phyloP scores from a whole-genome alignment of 2,329 filamentous ascomycete genomes.

The Alternaria burnsii region DNA sequence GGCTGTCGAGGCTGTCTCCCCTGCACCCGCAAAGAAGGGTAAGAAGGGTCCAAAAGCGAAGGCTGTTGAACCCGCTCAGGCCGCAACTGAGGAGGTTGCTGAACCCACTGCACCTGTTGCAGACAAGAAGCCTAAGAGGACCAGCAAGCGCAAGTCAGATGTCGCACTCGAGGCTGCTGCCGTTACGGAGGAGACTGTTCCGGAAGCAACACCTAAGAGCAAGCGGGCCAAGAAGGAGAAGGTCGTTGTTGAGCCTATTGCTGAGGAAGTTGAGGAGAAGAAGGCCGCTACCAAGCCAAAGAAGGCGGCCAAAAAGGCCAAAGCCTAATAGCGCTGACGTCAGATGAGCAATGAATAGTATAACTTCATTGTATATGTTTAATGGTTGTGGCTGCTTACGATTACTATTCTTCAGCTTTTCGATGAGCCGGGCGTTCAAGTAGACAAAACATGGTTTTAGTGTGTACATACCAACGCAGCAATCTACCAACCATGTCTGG shows the following conservation, averaged over 20 bases:
- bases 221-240: constrained; percentile 38
- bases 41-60: constrained; percentile 33
- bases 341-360: background rate
- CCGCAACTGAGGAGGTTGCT: constrained; percentile 17
- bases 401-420: constrained; percentile 1
- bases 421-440: constrained; percentile 2
- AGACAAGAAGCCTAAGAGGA: constrained; percentile 19
- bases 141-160: constrained; percentile 34
- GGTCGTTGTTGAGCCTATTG: constrained; percentile 18
- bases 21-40: constrained; percentile 35
- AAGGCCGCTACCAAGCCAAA: constrained; percentile 27
- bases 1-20: constrained; percentile 10
- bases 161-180: constrained; percentile 21
- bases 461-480: constrained; percentile 1
- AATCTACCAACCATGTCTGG: background rate
- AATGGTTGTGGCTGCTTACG: constrained; percentile 2
- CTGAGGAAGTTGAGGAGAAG: constrained; percentile 29
- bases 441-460: constrained; percentile 1
- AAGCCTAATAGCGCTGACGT: constrained; percentile 22
- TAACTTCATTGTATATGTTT: constrained; percentile 3
- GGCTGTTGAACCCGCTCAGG: constrained; percentile 19
- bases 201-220: constrained; percentile 21
- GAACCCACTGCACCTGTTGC: constrained; percentile 6
- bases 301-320: constrained; percentile 39
- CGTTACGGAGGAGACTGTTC: constrained; percentile 16